These are phyloP conservation scores for Cordia subcordata DNA, from an alignment of 257 asterid species.

Conservation along the genomic window DNA sequence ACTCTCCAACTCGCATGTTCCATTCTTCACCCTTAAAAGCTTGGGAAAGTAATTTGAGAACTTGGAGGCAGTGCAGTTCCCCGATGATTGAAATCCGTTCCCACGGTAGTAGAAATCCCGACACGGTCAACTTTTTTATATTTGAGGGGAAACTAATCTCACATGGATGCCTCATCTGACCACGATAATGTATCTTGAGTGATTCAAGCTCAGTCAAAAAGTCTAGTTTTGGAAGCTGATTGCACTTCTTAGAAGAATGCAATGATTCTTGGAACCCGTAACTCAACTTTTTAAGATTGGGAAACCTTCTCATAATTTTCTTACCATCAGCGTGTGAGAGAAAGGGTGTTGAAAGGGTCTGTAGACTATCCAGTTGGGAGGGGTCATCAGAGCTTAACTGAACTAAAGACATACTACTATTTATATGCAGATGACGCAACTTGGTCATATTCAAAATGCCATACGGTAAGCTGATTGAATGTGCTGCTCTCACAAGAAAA, in stretches of 20 bases:
- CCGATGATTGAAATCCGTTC: conserved; percentile 5
- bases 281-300: neutral
- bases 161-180: neutral
- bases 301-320: neutral
- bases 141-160: conserved; percentile 1
- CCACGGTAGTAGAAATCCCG: neutral
- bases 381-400: neutral
- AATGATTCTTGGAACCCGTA: neutral
- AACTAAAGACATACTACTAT: neutral
- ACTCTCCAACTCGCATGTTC: neutral
- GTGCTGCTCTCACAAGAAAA: neutral
- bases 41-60: accelerated
- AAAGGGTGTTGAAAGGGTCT: accelerated
- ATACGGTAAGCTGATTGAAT: neutral
- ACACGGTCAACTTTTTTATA: neutral
- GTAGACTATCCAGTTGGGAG: neutral
- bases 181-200: accelerated
- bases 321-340: neutral
- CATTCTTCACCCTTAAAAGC: neutral
- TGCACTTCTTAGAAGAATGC: neutral
- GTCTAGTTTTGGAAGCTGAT: conserved; percentile 1
- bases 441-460: neutral
- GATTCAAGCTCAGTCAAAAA: neutral
- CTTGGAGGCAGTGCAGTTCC: neutral
- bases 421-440: neutral